These are phyloP conservation scores for Talaromyces atroroseus DNA, from an alignment of 2,329 filamentous ascomycete species.

Conservation along the genomic window DNA sequence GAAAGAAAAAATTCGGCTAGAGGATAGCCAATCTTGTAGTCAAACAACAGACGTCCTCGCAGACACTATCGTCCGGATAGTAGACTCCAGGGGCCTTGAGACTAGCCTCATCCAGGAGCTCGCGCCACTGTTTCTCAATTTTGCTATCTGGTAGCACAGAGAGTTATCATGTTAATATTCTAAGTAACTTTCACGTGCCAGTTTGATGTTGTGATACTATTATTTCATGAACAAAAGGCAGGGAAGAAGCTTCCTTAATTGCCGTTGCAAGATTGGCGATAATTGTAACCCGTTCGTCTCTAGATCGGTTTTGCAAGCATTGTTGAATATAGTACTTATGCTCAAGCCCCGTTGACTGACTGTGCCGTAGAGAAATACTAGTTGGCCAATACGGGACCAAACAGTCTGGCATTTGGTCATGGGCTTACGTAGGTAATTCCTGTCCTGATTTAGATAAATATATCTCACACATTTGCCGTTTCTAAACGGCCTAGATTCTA, in stretches of 20 bases:
- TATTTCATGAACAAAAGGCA: neutral
- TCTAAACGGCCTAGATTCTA: too few relatives aligned
- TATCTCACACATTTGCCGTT: too few relatives aligned
- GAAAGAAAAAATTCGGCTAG: too few relatives aligned
- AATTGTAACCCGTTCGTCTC: slow-evolving; percentile 18
- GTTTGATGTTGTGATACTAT: slow-evolving; percentile 15
- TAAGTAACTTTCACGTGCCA: slow-evolving; percentile 22
- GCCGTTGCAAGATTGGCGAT: neutral
- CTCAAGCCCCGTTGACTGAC: slow-evolving; percentile 18
- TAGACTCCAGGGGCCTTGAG: neutral
- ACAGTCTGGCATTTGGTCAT: too few relatives aligned
- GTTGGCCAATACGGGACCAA: too few relatives aligned
- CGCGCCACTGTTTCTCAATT: neutral
- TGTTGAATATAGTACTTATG: slow-evolving; percentile 23
- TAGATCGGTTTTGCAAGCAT: slow-evolving; percentile 22
- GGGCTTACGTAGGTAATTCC: too few relatives aligned
- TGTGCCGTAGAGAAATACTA: slow-evolving; percentile 15
- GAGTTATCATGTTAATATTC: slow-evolving; percentile 35
- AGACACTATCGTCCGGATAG: neutral
- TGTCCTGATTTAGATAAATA: too few relatives aligned
- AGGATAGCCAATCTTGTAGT: too few relatives aligned
- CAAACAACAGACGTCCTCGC: neutral
- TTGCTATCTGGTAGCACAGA: slow-evolving; percentile 27
- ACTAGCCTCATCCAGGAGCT: neutral
- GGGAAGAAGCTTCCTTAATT: slow-evolving; percentile 3